phyloP scores from a whole-genome alignment of 257 asterid genomes.

The Echites panduratus region DNA sequence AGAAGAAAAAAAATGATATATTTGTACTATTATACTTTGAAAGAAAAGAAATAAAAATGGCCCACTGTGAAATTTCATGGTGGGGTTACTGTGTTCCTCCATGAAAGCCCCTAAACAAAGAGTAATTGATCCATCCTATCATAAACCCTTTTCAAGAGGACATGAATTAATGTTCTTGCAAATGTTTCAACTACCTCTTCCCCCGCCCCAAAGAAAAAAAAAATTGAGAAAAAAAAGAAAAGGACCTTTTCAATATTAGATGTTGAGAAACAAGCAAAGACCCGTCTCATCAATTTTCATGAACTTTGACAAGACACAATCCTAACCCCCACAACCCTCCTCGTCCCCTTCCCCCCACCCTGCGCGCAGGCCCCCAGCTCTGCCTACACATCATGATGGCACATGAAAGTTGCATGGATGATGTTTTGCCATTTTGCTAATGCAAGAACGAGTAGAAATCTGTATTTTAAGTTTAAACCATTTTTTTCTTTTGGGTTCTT shows the following conservation, averaged over 20 bases:
- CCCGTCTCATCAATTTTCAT: constrained; percentile 30
- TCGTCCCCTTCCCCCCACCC: neutral
- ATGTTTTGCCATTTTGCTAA: neutral
- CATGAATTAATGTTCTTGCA: constrained; percentile 22
- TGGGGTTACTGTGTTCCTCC: constrained; percentile 12
- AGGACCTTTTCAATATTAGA: neutral
- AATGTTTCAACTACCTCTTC: constrained; percentile 33
- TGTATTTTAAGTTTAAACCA: neutral
- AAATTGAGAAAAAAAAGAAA: no score
- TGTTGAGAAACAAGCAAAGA: constrained; percentile 10
- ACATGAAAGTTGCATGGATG: neutral
- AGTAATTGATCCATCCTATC: constrained; percentile 27
- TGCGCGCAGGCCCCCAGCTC: no score
- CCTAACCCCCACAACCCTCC: neutral
- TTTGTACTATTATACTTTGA: neutral
- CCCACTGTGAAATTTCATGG: constrained; percentile 11
- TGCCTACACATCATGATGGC: neutral
- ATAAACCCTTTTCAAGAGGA: constrained; percentile 9
- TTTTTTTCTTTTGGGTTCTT: no score
- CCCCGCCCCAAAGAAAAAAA: neutral
- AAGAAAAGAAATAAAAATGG: neutral
- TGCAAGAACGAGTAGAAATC: neutral
- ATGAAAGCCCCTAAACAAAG: constrained; percentile 9
- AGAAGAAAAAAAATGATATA: neutral
- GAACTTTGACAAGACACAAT: constrained; percentile 26